These are phyloP conservation scores for Fagus crenata DNA, from an alignment of 306 rosid species.

Conservation along the genomic window DNA sequence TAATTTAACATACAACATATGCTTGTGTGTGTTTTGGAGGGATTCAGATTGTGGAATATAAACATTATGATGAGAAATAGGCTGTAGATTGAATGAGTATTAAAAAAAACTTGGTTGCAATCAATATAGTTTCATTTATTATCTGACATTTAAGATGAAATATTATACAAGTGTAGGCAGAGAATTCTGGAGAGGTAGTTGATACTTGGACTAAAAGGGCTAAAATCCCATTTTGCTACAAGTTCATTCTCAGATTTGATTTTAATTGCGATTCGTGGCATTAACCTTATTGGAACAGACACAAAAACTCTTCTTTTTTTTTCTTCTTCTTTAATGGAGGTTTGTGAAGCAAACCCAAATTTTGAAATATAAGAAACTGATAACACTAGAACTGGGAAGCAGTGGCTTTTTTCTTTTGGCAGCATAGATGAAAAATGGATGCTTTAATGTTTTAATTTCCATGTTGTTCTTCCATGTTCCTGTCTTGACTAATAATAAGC, in stretches of 20 bases:
- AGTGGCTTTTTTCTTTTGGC: not conserved
- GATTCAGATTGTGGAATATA: not conserved
- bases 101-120: not conserved
- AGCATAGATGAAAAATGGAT: not conserved
- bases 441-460: not conserved
- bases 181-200: not conserved
- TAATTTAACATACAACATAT: not conserved
- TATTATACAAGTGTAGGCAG: not conserved
- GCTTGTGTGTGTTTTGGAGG: not conserved
- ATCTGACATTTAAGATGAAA: not conserved
- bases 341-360: not conserved
- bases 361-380: not conserved
- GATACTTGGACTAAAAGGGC: not conserved
- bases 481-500: not conserved
- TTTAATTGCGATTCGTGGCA: not conserved
- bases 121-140: not conserved
- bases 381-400: not conserved
- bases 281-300: not conserved
- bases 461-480: not conserved
- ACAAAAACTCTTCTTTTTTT: no score
- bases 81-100: constrained; percentile 7
- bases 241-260: not conserved
- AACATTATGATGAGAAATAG: not conserved
- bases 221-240: not conserved
- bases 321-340: not conserved